phyloP scores from a whole-genome alignment of 176 grass and related monocot species.

The Poa annua region DNA sequence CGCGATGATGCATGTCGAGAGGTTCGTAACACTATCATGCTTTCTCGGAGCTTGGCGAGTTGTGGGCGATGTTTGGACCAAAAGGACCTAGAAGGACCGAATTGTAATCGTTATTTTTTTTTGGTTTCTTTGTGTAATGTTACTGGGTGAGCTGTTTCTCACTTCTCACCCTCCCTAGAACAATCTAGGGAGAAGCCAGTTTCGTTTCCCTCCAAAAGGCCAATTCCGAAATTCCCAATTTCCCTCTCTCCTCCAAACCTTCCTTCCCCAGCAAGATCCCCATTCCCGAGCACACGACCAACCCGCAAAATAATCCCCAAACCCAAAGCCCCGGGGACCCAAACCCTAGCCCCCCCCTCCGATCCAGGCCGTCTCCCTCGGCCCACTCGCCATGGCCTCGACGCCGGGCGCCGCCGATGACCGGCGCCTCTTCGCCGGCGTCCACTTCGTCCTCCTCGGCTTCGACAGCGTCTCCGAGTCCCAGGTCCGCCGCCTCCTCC shows the following conservation, averaged over 20 bases:
- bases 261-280: slow-evolving; percentile 35
- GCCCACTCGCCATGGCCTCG: slow-evolving; percentile 45
- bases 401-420: slow-evolving; percentile 35
- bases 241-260: slow-evolving; percentile 38
- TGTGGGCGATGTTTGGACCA: no score
- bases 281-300: background rate
- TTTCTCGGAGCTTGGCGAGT: no score
- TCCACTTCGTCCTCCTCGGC: slow-evolving; percentile 74
- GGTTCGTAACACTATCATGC: no score
- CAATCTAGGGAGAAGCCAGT: no score
- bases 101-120: no score
- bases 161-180: no score
- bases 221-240: slow-evolving; percentile 39
- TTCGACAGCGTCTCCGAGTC: slow-evolving; percentile 64
- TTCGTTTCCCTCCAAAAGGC: slow-evolving; percentile 43
- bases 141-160: no score
- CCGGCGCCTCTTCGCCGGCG: slow-evolving; percentile 61
- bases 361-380: background rate
- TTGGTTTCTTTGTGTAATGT: no score
- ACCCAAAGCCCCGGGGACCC: background rate
- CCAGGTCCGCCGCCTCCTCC: slow-evolving; percentile 52
- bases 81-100: no score
- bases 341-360: slow-evolving; percentile 40
- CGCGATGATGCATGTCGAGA: no score
- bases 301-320: slow-evolving; percentile 1